Percentiles rank a stretch among this genome's conserved stretches.
Evolutionary conservation across 495 filamentous ascomycete species (phyloP).

Genomic region (Lophium mytilinum): DNA sequence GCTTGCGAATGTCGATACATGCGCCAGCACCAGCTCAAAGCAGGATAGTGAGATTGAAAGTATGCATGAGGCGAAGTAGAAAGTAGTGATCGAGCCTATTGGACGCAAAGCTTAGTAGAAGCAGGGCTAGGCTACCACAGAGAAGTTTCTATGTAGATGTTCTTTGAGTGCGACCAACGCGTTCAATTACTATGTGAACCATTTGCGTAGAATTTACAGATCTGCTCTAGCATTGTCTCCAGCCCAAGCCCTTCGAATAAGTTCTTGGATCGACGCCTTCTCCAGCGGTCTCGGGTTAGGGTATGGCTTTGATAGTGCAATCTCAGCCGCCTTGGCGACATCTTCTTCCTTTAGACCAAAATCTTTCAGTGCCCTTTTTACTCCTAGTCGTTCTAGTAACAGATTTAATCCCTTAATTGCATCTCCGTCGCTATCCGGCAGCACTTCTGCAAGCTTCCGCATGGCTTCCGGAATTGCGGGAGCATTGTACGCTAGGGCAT

Average conservation of each 20-base stretch:
- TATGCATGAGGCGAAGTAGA: no score
- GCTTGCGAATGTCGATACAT: no score
- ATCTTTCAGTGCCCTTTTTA: conserved; percentile 49
- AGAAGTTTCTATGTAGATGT: no score
- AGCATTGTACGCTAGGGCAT: conserved; percentile 61
- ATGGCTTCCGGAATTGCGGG: conserved; percentile 52
- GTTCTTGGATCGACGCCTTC: conserved; percentile 49
- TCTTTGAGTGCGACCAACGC: no score
- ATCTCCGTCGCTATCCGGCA: conserved; percentile 53
- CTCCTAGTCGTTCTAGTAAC: conserved; percentile 47
- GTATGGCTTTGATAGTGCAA: conserved; percentile 56
- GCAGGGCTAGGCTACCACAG: no score
- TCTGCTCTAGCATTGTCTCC: conserved; percentile 51
- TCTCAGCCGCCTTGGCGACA: conserved; percentile 57
- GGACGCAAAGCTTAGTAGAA: no score
- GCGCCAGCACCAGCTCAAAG: no score
- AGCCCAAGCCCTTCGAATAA: conserved; percentile 58
- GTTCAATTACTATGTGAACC: no score
- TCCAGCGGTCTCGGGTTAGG: conserved; percentile 53
- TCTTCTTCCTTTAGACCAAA: conserved; percentile 60
- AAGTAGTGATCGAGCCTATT: no score
- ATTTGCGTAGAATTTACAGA: no score
- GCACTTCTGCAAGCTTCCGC: conserved; percentile 46
- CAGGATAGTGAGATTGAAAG: no score
- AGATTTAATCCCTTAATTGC: conserved; percentile 55